Base-by-base conservation (phyloP, 1,284 basidiomycete genomes). In the Puccinia horiana region DNA sequence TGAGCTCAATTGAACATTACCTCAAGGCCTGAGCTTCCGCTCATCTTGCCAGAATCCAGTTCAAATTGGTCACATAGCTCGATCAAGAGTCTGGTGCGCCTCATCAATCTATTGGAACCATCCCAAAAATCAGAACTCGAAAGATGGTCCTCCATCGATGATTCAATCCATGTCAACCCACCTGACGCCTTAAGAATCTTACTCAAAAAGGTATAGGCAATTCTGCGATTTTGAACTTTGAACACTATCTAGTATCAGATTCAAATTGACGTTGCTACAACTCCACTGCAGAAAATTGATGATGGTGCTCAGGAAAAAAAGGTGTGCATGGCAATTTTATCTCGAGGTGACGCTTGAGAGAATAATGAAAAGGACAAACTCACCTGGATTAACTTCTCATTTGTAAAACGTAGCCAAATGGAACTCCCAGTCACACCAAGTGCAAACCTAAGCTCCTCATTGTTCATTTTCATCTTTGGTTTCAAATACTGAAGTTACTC, bases 401-500 rank as follows among this genome's bases (percentile, higher is more conserved):
- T 65, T 12, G 35, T 65, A 16, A 40, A 49, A 26, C 42, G n/a
- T 42, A 52, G 69, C 37, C 42, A 26, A 44, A 42, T 69, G 42
- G 65, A 44, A 42, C 4, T 18, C 65, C 40, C 5, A 52, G 26
- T 37, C 49, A 40, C 35, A 40, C 69, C 2, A 72, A 44, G 47
- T 72, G 16, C 26, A 32, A 72, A 52, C 20, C 63, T 65, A 42
- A 18, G 37, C 37, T 42, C 18, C 23, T 37, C 40, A 40, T 40
- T 23, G 11, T 42, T 20, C 35, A 1, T 29, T 29, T 52, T 26
- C 26, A 26, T 49, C 18, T 32, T 18, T 49, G n/a, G n/a, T n/a
- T n/a, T n/a, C n/a, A n/a, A n/a, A n/a, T 84, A 5, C 84, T 85
- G 0, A 85, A 85, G 0, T 82, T 83, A 1, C 63, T 83, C 20